Evolutionary conservation across 371 early-diverging fungal species (phyloP), one percentile per base, ranked within the genome.

Genomic region (Lichtheimia hyalospora): DNA sequence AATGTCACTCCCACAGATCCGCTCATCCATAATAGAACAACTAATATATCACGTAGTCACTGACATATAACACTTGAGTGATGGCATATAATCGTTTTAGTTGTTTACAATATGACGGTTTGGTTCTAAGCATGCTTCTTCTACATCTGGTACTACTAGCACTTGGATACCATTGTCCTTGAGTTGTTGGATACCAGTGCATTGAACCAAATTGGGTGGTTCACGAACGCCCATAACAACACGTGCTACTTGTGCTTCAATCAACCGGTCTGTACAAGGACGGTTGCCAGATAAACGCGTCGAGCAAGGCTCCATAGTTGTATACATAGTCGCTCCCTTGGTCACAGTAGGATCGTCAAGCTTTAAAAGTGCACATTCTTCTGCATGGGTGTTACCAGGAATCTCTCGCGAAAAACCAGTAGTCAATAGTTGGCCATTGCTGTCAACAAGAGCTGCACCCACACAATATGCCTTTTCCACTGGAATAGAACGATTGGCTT

Each of bases 241-340:
- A 5, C 87, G 70, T 12, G 64, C 71, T 20, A 97, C 82, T 2
- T 85, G 81, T 0, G 91, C 86, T 25, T 85, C 86, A 20, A 95
- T 73, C 28, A 94, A 58, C 15, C 85, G 78, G 1, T 87, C 73
- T 3, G 82, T 81, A 54, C 96, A 95, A 6, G 90, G 80, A 27
- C 62, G 53, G 34, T 92, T 92, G 0, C 92, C 92, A 0, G 92
- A 92, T 14, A 92, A 72, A 21, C 96, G 83, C 56, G 71, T 67
- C 3, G 88, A 85, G 63, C 96, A 95, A 0, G 96, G 96, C 56
- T 95, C 96, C 96, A 95, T 95, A 8, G 96, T 95, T 5, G 93
- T 90, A 65, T 93, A 95, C 75, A 93, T 87, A 28, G 86, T 86
- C 5, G 78, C 77, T 16, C 66, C 71, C 27, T 66, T 43, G 15